A percentile compares a stretch with the other conserved stretches of the same genome.
These are phyloP conservation scores for Lagenaria siceraria DNA, from an alignment of 306 rosid genomes.

Conservation along the genomic window DNA sequence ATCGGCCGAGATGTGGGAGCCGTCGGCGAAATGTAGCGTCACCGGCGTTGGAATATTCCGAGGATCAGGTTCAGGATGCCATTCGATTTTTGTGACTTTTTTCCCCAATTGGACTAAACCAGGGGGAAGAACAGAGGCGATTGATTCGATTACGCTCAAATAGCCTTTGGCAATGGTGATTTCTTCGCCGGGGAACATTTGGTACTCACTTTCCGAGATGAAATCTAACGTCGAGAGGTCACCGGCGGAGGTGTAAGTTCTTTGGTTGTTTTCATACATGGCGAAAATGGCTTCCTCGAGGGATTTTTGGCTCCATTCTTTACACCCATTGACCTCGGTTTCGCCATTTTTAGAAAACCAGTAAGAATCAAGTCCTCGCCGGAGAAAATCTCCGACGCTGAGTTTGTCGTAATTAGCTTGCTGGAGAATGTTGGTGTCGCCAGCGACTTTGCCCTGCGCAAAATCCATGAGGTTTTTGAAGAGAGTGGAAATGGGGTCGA, in stretches of 20 bases:
- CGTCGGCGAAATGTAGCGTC: constrained; percentile 67
- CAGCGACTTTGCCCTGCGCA: constrained; percentile 40
- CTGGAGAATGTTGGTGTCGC: constrained; percentile 15
- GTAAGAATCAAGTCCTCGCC: constrained; percentile 49
- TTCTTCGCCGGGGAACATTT: constrained; percentile 82
- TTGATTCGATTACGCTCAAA: constrained; percentile 42
- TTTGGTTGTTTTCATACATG: constrained; percentile 61
- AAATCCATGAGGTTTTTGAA: constrained; percentile 63
- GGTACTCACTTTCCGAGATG: constrained; percentile 70
- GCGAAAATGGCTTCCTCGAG: constrained; percentile 66
- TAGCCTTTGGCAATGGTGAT: constrained; percentile 86
- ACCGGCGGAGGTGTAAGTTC: constrained; percentile 86
- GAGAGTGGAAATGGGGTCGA: constrained; percentile 49
- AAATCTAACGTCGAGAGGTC: constrained; percentile 59
- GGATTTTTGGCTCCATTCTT: constrained; percentile 42
- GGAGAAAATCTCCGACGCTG: constrained; percentile 61
- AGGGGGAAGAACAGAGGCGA: constrained; percentile 71
- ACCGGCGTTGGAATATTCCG: constrained; percentile 39
- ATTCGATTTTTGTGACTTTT: constrained; percentile 54
- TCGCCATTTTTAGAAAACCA: constrained; percentile 31
- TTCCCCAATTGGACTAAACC: constrained; percentile 56
- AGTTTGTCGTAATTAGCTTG: constrained; percentile 20
- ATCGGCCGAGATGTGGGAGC: constrained; percentile 58
- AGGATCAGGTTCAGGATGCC: constrained; percentile 24
- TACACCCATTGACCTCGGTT: constrained; percentile 29